Conservation (phyloP, 441 rosid species). For the Corymbia calophylla region DNA sequence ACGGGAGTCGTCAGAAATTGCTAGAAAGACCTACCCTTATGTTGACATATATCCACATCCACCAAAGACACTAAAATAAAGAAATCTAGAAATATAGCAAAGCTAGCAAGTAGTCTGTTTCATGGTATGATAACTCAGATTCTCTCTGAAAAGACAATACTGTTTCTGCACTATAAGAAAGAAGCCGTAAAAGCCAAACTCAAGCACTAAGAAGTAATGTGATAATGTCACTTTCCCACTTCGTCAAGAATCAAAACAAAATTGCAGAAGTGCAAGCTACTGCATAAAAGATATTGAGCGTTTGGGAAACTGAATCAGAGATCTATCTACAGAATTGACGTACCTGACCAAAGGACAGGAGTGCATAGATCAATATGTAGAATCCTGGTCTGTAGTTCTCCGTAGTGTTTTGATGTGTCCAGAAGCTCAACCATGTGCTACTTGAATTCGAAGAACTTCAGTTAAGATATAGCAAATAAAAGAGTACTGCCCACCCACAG, state of each 20-base stretch:
- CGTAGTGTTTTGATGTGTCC: constrained; percentile 74
- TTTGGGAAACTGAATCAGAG: background rate
- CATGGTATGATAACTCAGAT: background rate
- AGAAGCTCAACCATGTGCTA: constrained; percentile 95
- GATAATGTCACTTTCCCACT: background rate
- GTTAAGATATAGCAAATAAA: constrained; percentile 63
- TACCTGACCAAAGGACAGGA: constrained; percentile 93
- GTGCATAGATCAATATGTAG: constrained; percentile 63
- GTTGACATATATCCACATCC: background rate
- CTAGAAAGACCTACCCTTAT: background rate
- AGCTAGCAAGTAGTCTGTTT: background rate
- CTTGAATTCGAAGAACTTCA: constrained; percentile 86
- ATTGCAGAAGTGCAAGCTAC: background rate
- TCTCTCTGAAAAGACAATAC: background rate
- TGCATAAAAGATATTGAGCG: background rate
- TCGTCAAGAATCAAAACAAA: background rate
- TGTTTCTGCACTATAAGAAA: background rate
- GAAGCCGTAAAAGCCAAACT: background rate
- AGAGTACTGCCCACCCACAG: constrained; percentile 84
- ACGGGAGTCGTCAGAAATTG: background rate
- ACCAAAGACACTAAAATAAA: background rate
- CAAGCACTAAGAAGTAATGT: background rate
- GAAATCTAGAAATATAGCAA: background rate
- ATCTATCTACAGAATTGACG: constrained; percentile 4
- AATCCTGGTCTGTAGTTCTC: constrained; percentile 54